A percentile compares a stretch with the other conserved stretches of the same genome.
phyloP scores from a whole-genome alignment of 805 yeast genomes.

The Sugiyamaella lignohabitans region DNA sequence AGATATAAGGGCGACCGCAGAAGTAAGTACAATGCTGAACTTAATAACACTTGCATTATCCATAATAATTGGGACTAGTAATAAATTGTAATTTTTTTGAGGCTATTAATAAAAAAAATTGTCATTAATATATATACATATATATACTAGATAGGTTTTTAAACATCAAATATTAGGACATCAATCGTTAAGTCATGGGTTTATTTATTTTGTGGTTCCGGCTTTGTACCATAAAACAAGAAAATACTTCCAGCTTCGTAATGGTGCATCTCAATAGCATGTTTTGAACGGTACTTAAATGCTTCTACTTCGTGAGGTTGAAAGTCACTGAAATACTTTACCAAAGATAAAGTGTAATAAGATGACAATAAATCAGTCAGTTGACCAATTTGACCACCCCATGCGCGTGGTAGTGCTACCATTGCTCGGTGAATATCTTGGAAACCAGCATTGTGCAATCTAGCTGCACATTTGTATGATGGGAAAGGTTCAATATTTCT shows the following conservation, averaged over 20 bases:
- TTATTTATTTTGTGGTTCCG: too few species aligned
- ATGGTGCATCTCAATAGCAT: slow-evolving; percentile 8
- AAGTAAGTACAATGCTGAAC: slow-evolving; percentile 1
- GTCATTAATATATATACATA: too few species aligned
- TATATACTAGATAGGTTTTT: too few species aligned
- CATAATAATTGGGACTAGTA: too few species aligned
- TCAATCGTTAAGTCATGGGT: too few species aligned
- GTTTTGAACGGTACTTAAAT: slow-evolving; percentile 7
- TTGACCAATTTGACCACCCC: slow-evolving; percentile 31
- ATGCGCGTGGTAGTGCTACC: slow-evolving; percentile 27
- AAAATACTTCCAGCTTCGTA: slow-evolving; percentile 12
- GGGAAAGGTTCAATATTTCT: slow-evolving; percentile 19
- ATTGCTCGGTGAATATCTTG: slow-evolving; percentile 22
- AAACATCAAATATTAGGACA: too few species aligned
- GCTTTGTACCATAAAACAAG: slow-evolving; percentile 18
- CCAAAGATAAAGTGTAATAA: slow-evolving; percentile 25
- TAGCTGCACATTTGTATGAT: slow-evolving; percentile 10
- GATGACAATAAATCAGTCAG: slow-evolving; percentile 26
- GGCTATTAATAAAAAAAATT: too few species aligned
- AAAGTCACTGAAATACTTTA: slow-evolving; percentile 32
- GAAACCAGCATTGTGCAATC: slow-evolving; percentile 24
- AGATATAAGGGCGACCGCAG: background rate
- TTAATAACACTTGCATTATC: slow-evolving; percentile 6
- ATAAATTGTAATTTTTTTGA: too few species aligned
- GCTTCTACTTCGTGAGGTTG: slow-evolving; percentile 18